Percentiles rank a stretch among this genome's conserved stretches.
Evolutionary conservation across 257 asterid genomes (phyloP).

Genomic region (Asclepias syriaca): DNA sequence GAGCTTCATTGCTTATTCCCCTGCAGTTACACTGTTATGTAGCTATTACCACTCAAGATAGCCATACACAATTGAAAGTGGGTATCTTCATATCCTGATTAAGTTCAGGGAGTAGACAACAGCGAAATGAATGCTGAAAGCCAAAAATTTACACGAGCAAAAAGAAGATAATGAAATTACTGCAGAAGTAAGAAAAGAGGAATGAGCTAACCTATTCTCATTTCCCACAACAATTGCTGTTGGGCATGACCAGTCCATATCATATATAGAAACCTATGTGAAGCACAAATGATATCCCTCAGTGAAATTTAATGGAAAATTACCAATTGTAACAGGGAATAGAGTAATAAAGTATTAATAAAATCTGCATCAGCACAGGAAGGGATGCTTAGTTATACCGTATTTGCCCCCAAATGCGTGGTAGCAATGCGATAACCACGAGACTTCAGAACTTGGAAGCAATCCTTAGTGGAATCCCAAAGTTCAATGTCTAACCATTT

Average conservation of each 20-base stretch:
- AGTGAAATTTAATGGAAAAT: not conserved
- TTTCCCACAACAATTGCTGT: conserved; percentile 95
- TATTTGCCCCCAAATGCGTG: conserved; percentile 61
- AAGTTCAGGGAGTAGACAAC: not conserved
- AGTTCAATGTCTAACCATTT: conserved; percentile 96
- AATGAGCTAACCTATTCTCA: conserved; percentile 50
- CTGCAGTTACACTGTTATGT: conserved; percentile 37
- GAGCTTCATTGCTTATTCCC: conserved; percentile 86
- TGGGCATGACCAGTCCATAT: conserved; percentile 90
- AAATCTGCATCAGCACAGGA: not conserved
- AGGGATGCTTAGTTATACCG: conserved; percentile 37
- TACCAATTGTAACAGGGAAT: not conserved
- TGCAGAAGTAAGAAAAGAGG: not conserved
- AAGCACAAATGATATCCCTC: conserved; percentile 13
- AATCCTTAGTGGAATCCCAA: conserved; percentile 72
- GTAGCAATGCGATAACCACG: conserved; percentile 95
- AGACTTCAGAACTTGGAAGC: conserved; percentile 68
- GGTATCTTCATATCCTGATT: not conserved
- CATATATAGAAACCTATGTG: conserved; percentile 72
- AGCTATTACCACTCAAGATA: not conserved
- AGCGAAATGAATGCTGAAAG: not conserved
- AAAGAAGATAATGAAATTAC: not conserved
- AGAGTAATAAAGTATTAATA: not conserved
- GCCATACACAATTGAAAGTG: not conserved
- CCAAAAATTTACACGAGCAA: not conserved